These are phyloP conservation scores for Hyphochytrium catenoides DNA, from an alignment of 352 stramenopile genomes.

Conservation along the genomic window DNA sequence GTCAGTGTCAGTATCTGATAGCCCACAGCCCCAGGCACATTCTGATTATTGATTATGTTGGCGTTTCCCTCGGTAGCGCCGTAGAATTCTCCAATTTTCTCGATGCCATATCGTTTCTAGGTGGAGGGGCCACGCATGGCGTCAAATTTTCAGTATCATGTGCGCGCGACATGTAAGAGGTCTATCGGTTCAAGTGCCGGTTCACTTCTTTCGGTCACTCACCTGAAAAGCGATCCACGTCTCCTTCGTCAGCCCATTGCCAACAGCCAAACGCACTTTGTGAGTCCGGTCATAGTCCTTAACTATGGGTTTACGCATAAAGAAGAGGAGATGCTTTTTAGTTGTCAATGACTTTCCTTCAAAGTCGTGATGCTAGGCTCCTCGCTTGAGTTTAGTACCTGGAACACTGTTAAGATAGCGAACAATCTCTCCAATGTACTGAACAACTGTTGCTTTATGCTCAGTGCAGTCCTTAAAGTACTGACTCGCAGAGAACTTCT, in stretches of 20 bases:
- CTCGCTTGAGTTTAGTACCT: no score
- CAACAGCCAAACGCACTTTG: conserved; percentile 49
- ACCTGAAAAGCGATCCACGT: conserved; percentile 59
- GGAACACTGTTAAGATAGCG: conserved; percentile 46
- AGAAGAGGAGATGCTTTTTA: no score
- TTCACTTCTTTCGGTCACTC: no score
- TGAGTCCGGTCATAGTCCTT: no score
- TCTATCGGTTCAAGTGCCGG: no score
- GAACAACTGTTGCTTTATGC: conserved; percentile 35
- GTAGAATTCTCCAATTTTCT: conserved; percentile 71
- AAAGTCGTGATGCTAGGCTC: no score
- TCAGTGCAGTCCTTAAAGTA: conserved; percentile 9
- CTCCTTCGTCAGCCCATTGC: conserved; percentile 65
- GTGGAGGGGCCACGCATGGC: no score
- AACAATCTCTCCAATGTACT: conserved; percentile 75
- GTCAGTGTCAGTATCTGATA: conserved; percentile 9
- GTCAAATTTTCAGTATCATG: no score
- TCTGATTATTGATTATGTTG: conserved; percentile 14
- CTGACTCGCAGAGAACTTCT: conserved; percentile 10
- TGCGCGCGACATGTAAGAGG: no score
- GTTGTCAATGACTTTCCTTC: no score
- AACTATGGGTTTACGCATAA: no score
- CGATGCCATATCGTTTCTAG: conserved; percentile 56
- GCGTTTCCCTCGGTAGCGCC: conserved; percentile 58
- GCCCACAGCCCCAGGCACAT: background rate